Base-by-base conservation (phyloP, 2,329 filamentous ascomycete genomes). In the Parafenestella ontariensis region DNA sequence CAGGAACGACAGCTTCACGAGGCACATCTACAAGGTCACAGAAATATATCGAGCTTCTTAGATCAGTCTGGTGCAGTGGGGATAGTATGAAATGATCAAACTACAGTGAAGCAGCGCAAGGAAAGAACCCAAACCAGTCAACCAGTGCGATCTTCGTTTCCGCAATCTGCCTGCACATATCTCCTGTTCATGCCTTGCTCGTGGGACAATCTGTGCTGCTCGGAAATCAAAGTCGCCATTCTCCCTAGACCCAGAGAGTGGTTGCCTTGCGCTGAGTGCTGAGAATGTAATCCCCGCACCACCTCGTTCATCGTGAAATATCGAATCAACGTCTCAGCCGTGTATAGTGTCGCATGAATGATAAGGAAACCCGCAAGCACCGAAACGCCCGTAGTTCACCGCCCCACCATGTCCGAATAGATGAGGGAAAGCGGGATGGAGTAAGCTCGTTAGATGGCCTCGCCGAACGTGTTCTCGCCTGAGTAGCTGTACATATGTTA, bases 391-490 rank as follows among this genome's bases (percentile, higher is more conserved):
- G 61, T 58, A 58, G 59, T 58, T 61, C 61, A 61, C 59, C 62
- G 62, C 64, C 64, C 63, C 51, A 59, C 50, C 56, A 58, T 58
- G 61, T 50, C 52, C 49, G 53, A 58, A 51, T 56, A 62, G 55
- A 60, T 52, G 60, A 54, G 56, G 47, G 48, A 53, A 59, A 36
- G 48, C 39, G 45, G 52, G 48, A 47, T 54, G 47, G 48, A 28
- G 51, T 18, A 43, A 44, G 53, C 51, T 54, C 43, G 55, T 73
- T 72, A 79, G 58, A 73, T 65, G 34, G 72, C 76, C 70, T 80
- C 77, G 64, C 95, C 95, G 75, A 99, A 99, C 50, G 95, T 99
- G 85, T 98, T 99, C 87, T 98, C 95, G 81, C 95, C 95, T 46
- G 94, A 98, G 85, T 96, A 96, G 70, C 86, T 89, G 68, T 56